Evolutionary conservation across 163 green algal genomes (phyloP).

Genomic region (Chlorella variabilis): DNA sequence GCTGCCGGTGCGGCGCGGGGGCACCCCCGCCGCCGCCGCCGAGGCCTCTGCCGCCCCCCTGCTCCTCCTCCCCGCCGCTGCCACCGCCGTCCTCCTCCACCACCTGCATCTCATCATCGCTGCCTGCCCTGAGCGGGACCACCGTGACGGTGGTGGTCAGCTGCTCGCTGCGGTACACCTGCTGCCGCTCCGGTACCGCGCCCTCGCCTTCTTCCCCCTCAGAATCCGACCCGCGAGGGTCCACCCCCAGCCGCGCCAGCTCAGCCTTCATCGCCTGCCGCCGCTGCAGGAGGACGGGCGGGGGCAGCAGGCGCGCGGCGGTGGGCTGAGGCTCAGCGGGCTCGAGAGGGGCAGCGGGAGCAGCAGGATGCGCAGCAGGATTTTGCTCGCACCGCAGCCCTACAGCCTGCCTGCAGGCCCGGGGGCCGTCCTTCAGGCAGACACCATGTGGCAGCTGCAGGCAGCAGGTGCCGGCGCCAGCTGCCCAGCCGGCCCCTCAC

Average conservation of each 20-base stretch:
- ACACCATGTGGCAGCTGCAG: too few relatives aligned
- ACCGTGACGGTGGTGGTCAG: slow-evolving; percentile 41
- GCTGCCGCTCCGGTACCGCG: background rate
- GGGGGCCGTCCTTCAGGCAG: too few relatives aligned
- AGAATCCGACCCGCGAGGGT: background rate
- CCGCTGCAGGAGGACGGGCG: slow-evolving; percentile 24
- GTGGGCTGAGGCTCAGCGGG: too few relatives aligned
- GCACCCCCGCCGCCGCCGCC: background rate
- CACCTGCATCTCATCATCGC: background rate
- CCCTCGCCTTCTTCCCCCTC: slow-evolving; percentile 2
- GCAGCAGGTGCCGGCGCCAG: too few relatives aligned
- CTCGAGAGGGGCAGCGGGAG: too few relatives aligned
- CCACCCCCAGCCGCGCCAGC: background rate
- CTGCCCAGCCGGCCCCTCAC: too few relatives aligned
- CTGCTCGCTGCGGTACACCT: slow-evolving; percentile 11
- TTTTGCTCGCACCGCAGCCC: too few relatives aligned
- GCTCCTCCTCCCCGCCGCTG: background rate
- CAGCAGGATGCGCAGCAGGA: too few relatives aligned
- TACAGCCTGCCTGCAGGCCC: too few relatives aligned
- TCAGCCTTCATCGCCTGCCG: slow-evolving; percentile 35
- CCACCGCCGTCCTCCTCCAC: background rate
- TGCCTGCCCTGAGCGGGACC: slow-evolving; percentile 22
- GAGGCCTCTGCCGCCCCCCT: background rate
- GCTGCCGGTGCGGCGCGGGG: background rate
- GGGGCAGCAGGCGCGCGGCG: too few relatives aligned